A percentile compares a stretch with the other conserved stretches of the same genome.
phyloP scores from a whole-genome alignment of 2,329 filamentous ascomycete species.

The Trichoderma endophyticum region DNA sequence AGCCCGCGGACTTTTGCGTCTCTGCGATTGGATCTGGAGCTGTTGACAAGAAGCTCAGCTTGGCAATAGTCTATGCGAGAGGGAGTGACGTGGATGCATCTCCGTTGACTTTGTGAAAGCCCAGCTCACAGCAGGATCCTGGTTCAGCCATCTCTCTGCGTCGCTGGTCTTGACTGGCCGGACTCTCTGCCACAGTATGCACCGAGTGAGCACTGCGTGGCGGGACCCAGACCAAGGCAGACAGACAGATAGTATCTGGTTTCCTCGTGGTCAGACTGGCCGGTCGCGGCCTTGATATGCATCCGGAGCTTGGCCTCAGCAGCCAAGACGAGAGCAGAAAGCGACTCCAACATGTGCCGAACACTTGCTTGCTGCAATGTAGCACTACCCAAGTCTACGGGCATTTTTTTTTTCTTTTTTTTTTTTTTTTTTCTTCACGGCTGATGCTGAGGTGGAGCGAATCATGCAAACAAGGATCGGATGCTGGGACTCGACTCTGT shows the following conservation, averaged over 20 bases:
- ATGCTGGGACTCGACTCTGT: constrained; percentile 10
- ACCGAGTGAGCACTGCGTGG: constrained; percentile 4
- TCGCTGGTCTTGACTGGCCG: background rate
- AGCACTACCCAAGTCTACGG: background rate
- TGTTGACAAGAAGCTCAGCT: background rate
- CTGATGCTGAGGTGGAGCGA: constrained; percentile 6
- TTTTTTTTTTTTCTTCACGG: background rate
- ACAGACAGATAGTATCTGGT: background rate
- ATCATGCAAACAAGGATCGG: constrained; percentile 1
- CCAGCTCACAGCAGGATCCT: background rate
- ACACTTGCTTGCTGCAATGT: background rate
- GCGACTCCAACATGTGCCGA: background rate
- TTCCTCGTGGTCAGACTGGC: constrained; percentile 7
- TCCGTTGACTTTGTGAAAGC: background rate
- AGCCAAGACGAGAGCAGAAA: background rate
- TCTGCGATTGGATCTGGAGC: background rate
- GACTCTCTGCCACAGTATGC: background rate
- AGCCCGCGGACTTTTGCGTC: background rate
- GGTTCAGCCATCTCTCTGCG: background rate
- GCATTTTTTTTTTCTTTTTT: background rate
- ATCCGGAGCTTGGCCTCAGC: constrained; percentile 7
- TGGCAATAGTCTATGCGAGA: background rate
- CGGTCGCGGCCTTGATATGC: constrained; percentile 15
- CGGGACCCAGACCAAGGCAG: constrained; percentile 6
- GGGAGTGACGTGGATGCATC: constrained; percentile 11